Evolutionary conservation across 441 rosid species (phyloP).

Genomic region (Euphorbia neoarborescens): DNA sequence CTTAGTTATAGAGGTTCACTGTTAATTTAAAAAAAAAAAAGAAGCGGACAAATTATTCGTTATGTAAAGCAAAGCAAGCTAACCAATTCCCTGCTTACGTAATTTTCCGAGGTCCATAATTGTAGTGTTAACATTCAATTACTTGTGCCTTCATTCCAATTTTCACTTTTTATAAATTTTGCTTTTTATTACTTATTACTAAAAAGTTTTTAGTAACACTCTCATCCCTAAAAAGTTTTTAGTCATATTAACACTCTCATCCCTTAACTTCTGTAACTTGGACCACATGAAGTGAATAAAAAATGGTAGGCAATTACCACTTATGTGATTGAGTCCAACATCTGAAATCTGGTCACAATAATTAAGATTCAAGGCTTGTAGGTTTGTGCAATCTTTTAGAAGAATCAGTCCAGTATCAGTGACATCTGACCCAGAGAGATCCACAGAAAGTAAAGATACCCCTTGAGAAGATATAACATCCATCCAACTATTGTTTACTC

Average conservation of each 20-base stretch:
- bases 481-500: slow-evolving; percentile 80
- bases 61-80: neutral
- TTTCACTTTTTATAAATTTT: neutral
- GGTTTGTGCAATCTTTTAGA: slow-evolving; percentile 52
- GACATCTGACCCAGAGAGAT: slow-evolving; percentile 69
- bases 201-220: neutral
- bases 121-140: slow-evolving; percentile 1
- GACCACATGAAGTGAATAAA: neutral
- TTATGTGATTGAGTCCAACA: slow-evolving; percentile 44
- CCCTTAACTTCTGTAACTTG: neutral
- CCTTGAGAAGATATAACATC: slow-evolving; percentile 77
- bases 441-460: slow-evolving; percentile 72
- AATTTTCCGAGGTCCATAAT: neutral
- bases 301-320: slow-evolving; percentile 33
- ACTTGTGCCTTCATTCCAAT: neutral
- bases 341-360: slow-evolving; percentile 63
- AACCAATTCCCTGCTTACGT: neutral
- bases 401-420: slow-evolving; percentile 55
- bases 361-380: slow-evolving; percentile 55
- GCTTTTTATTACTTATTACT: neutral
- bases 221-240: neutral
- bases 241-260: neutral
- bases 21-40: neutral
- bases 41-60: neutral
- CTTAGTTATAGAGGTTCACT: neutral